phyloP scores from a whole-genome alignment of 495 filamentous ascomycete genomes.

The Penicillium manginii region DNA sequence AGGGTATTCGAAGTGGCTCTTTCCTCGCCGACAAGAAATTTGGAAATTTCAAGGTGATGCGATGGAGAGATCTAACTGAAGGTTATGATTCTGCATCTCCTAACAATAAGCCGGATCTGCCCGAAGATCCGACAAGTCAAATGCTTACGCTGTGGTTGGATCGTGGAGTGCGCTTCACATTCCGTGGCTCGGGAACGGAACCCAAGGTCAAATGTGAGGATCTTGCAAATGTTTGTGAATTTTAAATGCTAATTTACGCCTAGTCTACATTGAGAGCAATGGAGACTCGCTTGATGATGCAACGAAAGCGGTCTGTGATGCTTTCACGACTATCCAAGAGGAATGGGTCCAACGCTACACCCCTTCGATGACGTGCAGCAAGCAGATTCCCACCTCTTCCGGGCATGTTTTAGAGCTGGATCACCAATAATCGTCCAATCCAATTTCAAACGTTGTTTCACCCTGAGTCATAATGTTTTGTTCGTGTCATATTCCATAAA shows the following conservation, averaged over 20 bases:
- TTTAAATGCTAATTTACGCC: background rate
- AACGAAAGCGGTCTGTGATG: conserved; percentile 54
- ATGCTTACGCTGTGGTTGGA: conserved; percentile 75
- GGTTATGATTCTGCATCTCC: conserved; percentile 63
- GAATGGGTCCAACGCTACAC: conserved; percentile 61
- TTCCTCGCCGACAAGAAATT: conserved; percentile 47
- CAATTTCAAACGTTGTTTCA: background rate
- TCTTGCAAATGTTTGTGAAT: conserved; percentile 8
- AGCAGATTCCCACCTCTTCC: conserved; percentile 46
- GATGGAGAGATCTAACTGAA: conserved; percentile 71
- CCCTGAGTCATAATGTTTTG: background rate
- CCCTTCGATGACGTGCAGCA: conserved; percentile 43
- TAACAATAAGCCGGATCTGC: conserved; percentile 60
- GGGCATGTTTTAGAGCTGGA: conserved; percentile 38
- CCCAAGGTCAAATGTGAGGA: conserved; percentile 66
- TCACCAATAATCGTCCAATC: conserved; percentile 3
- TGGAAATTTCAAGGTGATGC: conserved; percentile 54
- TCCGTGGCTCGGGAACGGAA: conserved; percentile 72
- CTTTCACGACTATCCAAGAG: conserved; percentile 52
- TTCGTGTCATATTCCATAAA: background rate
- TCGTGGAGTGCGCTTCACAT: conserved; percentile 63
- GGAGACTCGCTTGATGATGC: conserved; percentile 50
- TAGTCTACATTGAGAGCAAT: conserved; percentile 63
- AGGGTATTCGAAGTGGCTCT: conserved; percentile 52
- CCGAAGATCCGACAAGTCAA: conserved; percentile 60